Evolutionary conservation across 2,329 filamentous ascomycete species (phyloP), one percentile per base, ranked within the genome.

Genomic region (Beauveria brongniartii): DNA sequence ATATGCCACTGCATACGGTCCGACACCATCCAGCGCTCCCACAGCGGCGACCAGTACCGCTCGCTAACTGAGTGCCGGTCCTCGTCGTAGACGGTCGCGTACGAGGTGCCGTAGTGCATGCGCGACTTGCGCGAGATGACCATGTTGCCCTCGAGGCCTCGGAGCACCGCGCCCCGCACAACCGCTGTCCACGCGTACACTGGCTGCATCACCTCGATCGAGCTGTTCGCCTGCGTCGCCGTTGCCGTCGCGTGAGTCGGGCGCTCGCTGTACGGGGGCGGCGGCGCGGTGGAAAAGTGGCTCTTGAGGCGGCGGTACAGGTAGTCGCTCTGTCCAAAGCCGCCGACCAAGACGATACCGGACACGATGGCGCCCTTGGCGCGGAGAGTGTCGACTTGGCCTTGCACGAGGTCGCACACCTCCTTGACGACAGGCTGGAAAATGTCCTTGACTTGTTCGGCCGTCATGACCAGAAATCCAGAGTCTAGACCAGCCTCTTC

Each of bases 1-100:
- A 92, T 90, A 72, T 92, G 89, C 90, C 90, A 92, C 73, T 91
- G 88, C 88, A 93, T 92, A 53, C 89, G 81, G 71, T 92, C 88
- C 51, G 82, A 86, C 7, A 92, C 89, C 88, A 91, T 92, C 88
- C 88, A 92, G 54, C 88, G 75, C 74, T 92, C 88, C 88, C 88
- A 91, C 26, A 92, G 72, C 6, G 88, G 88, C 65, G 85, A 88
- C 89, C 89, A 92, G 69, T 92, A 92, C 55, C 89, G 77, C 71
- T 92, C 89, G 48, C 79, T 82, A 6, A 90, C 83, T 3, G 83
- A 83, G 71, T 93, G 90, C 69, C 87, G 89, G 54, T 82, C 80
- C 69, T 90, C 87, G 65, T 92, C 89, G 70, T 90, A 93, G 0
- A 90, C 87, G 0, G 89, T 92, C 0, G 90, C 89, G 72, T 92